phyloP scores from a whole-genome alignment of 371 early-diverging fungal species.

The Lichtheimia ornata region DNA sequence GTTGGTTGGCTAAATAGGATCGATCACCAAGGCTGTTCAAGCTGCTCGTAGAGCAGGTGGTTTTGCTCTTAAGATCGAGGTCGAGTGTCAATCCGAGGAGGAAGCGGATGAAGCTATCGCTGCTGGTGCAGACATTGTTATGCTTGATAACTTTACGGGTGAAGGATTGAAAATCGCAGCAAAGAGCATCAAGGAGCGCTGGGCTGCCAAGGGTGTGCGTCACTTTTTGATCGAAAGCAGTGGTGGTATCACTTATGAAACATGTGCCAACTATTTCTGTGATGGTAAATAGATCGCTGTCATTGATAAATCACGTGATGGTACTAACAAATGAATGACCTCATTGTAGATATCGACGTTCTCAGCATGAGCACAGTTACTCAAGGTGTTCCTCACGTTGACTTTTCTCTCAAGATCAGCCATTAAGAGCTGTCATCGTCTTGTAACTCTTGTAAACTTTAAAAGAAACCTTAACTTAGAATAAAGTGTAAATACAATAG shows the following conservation, averaged over 20 bases:
- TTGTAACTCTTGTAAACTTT: too few relatives aligned
- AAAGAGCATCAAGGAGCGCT: conserved; percentile 72
- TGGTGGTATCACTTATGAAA: conserved; percentile 93
- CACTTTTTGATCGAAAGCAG: conserved; percentile 90
- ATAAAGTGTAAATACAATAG: too few relatives aligned
- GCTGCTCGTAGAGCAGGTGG: conserved; percentile 84
- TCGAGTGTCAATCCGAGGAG: conserved; percentile 89
- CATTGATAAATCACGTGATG: too few relatives aligned
- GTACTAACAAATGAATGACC: neutral
- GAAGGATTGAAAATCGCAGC: conserved; percentile 69
- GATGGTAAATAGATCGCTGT: conserved; percentile 52
- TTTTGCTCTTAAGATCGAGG: conserved; percentile 95
- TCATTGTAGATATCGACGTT: conserved; percentile 79
- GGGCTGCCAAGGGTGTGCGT: conserved; percentile 61
- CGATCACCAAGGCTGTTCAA: conserved; percentile 88
- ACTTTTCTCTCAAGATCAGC: conserved; percentile 91
- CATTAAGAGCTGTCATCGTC: neutral
- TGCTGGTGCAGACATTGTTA: conserved; percentile 96
- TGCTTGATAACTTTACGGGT: conserved; percentile 84
- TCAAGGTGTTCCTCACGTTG: conserved; percentile 94
- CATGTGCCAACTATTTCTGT: conserved; percentile 78
- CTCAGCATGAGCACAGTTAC: conserved; percentile 92
- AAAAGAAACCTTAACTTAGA: too few relatives aligned
- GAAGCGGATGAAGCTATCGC: conserved; percentile 97
- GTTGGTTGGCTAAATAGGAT: conserved; percentile 65